A percentile compares a stretch with the other conserved stretches of the same genome.
Conservation (phyloP, 2,329 filamentous ascomycete species). For the Fusarium buharicum region DNA sequence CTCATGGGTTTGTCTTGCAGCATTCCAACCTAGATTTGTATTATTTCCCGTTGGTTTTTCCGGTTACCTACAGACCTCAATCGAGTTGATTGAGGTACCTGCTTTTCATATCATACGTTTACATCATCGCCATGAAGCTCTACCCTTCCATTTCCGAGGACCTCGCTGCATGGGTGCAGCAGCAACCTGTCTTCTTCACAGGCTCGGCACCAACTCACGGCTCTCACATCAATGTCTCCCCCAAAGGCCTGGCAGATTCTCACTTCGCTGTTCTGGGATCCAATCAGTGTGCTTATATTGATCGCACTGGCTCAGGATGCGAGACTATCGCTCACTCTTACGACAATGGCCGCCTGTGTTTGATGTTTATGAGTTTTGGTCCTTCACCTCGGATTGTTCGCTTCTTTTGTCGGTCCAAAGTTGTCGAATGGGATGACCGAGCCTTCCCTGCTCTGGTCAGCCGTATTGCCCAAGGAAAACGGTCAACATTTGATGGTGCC, state of each 20-base stretch:
- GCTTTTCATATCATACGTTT: slow-evolving; percentile 38
- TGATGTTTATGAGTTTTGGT: slow-evolving; percentile 78
- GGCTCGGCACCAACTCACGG: slow-evolving; percentile 76
- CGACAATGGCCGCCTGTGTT: slow-evolving; percentile 78
- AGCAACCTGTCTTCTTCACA: slow-evolving; percentile 79
- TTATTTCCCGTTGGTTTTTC: slow-evolving; percentile 22
- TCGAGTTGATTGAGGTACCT: slow-evolving; percentile 24
- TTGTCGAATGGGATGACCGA: slow-evolving; percentile 69
- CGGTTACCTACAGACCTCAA: slow-evolving; percentile 28
- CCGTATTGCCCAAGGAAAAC: slow-evolving; percentile 51
- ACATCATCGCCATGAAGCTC: slow-evolving; percentile 64
- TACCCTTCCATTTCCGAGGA: slow-evolving; percentile 64
- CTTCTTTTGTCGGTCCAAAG: slow-evolving; percentile 68
- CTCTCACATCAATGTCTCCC: slow-evolving; percentile 78
- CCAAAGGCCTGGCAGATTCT: slow-evolving; percentile 74
- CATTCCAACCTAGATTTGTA: slow-evolving; percentile 30
- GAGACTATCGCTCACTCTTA: slow-evolving; percentile 81
- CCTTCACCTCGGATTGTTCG: slow-evolving; percentile 69
- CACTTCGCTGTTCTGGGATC: slow-evolving; percentile 70
- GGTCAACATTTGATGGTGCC: slow-evolving; percentile 58
- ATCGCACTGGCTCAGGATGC: slow-evolving; percentile 78
- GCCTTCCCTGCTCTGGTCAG: slow-evolving; percentile 61
- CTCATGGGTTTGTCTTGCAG: slow-evolving; percentile 18
- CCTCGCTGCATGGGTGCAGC: slow-evolving; percentile 70
- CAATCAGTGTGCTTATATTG: slow-evolving; percentile 74